Percentiles rank a stretch among this genome's conserved stretches.
Conservation (phyloP, 495 filamentous ascomycete genomes). For the Penicillium goetzii region DNA sequence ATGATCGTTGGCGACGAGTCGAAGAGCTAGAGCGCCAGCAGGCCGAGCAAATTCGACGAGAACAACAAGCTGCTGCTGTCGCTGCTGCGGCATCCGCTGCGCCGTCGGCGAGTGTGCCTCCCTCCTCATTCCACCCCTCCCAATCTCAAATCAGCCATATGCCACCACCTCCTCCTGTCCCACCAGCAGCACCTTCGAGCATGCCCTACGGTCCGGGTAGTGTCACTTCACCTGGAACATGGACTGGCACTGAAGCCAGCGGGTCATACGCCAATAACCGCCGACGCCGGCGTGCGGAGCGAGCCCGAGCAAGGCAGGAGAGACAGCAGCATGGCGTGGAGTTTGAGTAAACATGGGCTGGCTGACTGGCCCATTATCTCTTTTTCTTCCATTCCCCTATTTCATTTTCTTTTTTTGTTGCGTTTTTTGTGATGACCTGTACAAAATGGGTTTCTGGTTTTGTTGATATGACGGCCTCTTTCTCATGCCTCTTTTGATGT, state of each 20-base stretch:
- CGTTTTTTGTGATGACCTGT: conserved; percentile 23
- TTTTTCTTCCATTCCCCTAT: neutral
- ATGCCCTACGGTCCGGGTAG: conserved; percentile 49
- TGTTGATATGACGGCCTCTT: conserved; percentile 24
- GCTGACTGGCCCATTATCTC: neutral
- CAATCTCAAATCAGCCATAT: conserved; percentile 38
- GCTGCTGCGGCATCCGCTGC: conserved; percentile 32
- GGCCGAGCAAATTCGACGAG: conserved; percentile 51
- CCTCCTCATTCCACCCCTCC: conserved; percentile 36
- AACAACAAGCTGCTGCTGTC: conserved; percentile 42
- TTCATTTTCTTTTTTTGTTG: conserved; percentile 1
- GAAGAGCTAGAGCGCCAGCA: conserved; percentile 56
- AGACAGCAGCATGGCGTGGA: conserved; percentile 52
- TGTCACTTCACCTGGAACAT: conserved; percentile 51
- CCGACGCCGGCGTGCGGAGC: conserved; percentile 54
- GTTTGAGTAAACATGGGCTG: conserved; percentile 39
- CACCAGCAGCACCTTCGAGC: conserved; percentile 42
- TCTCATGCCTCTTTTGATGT: neutral
- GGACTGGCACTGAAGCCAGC: conserved; percentile 55
- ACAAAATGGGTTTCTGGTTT: conserved; percentile 24
- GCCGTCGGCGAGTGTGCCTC: conserved; percentile 35
- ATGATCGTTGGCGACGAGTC: conserved; percentile 55
- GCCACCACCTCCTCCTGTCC: conserved; percentile 40
- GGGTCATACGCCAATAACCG: conserved; percentile 59
- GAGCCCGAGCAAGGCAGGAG: conserved; percentile 52